phyloP scores from a whole-genome alignment of 352 stramenopile genomes.

The Saprolegnia parasitica region DNA sequence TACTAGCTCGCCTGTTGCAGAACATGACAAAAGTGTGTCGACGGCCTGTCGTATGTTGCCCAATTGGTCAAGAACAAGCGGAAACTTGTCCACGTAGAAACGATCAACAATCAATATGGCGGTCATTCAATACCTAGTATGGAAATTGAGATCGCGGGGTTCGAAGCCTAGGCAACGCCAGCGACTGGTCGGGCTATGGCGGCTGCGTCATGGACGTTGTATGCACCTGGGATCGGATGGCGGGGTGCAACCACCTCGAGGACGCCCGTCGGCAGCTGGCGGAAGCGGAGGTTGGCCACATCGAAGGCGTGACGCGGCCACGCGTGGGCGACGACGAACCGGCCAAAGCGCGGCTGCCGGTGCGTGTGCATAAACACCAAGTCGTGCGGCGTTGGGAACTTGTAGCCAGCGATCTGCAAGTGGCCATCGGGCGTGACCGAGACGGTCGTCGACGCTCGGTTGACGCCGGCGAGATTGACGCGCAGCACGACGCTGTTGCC shows the following conservation, averaged over 20 bases:
- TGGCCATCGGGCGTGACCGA: not conserved
- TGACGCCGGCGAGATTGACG: not conserved
- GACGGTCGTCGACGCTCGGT: not conserved
- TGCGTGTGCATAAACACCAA: not conserved
- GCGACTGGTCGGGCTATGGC: no score
- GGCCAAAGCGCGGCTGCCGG: not conserved
- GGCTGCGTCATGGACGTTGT: not conserved
- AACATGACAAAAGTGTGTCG: no score
- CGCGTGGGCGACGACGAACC: not conserved
- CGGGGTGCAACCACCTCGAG: not conserved
- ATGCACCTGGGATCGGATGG: not conserved
- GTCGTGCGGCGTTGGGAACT: not conserved
- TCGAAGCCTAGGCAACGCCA: no score
- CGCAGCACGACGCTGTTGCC: not conserved
- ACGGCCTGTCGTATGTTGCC: no score
- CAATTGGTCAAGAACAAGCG: no score
- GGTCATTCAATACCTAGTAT: no score
- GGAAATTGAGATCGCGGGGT: no score
- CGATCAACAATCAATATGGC: no score
- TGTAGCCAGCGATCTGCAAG: not conserved
- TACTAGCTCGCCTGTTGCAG: slow-evolving; percentile 2
- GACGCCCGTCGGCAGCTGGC: not conserved
- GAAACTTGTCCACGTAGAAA: no score
- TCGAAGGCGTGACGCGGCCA: not conserved
- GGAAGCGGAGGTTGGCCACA: not conserved